Percentiles rank a stretch among this genome's conserved stretches.
These are phyloP conservation scores for Suhomyces sp. DNA, from an alignment of 805 yeast species.

Conservation along the genomic window DNA sequence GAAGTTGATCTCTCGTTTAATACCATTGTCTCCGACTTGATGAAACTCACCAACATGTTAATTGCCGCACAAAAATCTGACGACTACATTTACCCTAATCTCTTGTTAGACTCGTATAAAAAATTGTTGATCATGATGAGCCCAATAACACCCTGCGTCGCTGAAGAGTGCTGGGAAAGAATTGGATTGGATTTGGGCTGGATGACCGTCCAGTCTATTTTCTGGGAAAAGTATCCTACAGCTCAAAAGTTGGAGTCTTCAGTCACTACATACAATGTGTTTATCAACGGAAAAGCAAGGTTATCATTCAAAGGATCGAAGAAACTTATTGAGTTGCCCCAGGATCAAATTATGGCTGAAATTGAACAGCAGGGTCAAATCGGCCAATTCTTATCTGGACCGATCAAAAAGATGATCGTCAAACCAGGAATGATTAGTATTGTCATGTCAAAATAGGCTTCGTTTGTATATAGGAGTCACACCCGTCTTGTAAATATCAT, in stretches of 20 bases:
- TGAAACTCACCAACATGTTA: constrained; percentile 69
- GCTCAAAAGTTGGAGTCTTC: constrained; percentile 37
- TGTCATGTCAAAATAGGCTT: constrained; percentile 21
- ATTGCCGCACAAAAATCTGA: constrained; percentile 34
- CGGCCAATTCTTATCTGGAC: constrained; percentile 19
- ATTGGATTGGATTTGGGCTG: constrained; percentile 22
- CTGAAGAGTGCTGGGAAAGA: constrained; percentile 79
- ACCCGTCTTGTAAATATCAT: constrained; percentile 1
- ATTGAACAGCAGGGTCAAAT: constrained; percentile 14
- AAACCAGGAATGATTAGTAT: constrained; percentile 51
- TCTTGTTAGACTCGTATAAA: constrained; percentile 49
- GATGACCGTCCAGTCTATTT: constrained; percentile 46
- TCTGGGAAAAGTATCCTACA: constrained; percentile 65
- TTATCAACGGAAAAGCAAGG: constrained; percentile 71
- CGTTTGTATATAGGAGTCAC: neutral
- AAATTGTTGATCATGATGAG: constrained; percentile 62
- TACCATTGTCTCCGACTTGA: constrained; percentile 83
- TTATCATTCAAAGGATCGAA: constrained; percentile 39
- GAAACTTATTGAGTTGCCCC: constrained; percentile 34
- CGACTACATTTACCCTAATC: constrained; percentile 27
- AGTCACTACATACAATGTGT: constrained; percentile 49
- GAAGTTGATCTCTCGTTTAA: constrained; percentile 62
- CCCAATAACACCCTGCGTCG: constrained; percentile 77
- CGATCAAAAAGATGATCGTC: constrained; percentile 51
- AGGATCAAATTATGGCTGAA: constrained; percentile 33